Conservation (phyloP, 176 grass and related monocot species). For the Aegilops bicornis region DNA sequence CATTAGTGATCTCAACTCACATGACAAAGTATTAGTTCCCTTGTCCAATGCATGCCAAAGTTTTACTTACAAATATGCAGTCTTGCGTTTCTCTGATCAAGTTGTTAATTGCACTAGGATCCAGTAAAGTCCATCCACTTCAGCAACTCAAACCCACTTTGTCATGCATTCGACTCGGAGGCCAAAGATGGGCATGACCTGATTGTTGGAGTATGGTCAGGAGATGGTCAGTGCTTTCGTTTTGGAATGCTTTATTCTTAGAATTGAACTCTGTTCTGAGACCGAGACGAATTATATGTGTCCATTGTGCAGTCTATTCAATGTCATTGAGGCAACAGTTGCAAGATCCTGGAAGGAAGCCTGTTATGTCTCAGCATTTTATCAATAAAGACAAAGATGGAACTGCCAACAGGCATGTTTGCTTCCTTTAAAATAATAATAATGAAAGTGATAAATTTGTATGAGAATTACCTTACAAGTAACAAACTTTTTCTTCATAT, state of each 20-base stretch:
- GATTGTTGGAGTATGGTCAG: slow-evolving; percentile 72
- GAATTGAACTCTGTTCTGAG: slow-evolving; percentile 16
- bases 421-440: slow-evolving; percentile 20
- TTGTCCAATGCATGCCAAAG: slow-evolving; percentile 11
- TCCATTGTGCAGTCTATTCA: slow-evolving; percentile 66
- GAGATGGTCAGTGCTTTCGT: slow-evolving; percentile 57
- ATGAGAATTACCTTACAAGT: not conserved
- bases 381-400: slow-evolving; percentile 84
- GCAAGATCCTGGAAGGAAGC: slow-evolving; percentile 90
- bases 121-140: slow-evolving; percentile 92
- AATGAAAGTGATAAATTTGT: not conserved
- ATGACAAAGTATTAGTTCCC: slow-evolving; percentile 66
- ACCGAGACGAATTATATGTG: not conserved
- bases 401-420: slow-evolving; percentile 82
- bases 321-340: slow-evolving; percentile 97
- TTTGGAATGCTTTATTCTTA: slow-evolving; percentile 18
- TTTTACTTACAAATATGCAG: slow-evolving; percentile 10
- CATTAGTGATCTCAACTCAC: slow-evolving; percentile 90
- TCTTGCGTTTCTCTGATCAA: slow-evolving; percentile 25
- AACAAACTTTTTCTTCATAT: not conserved
- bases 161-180: slow-evolving; percentile 94
- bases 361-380: slow-evolving; percentile 80
- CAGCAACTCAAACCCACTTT: slow-evolving; percentile 72
- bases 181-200: slow-evolving; percentile 91
- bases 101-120: slow-evolving; percentile 47